phyloP scores from a whole-genome alignment of 805 yeast species.

The Komagataella populi region DNA sequence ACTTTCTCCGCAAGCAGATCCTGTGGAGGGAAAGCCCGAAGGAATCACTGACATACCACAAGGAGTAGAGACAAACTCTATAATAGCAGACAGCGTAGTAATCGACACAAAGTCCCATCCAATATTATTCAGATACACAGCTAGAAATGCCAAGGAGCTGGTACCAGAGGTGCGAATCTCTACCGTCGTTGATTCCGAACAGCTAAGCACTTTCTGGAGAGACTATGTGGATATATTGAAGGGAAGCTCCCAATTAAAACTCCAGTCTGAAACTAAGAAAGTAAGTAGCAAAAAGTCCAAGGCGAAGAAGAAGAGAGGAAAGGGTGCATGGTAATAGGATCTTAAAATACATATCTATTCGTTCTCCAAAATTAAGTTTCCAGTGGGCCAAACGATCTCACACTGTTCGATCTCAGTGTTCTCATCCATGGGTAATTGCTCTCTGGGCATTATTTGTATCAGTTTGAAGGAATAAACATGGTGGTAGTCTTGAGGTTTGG shows the following conservation, averaged over 20 bases:
- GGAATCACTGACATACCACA: background rate
- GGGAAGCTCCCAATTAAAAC: background rate
- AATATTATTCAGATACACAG: background rate
- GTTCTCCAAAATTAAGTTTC: conserved; percentile 29
- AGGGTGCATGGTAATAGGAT: background rate
- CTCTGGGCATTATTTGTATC: conserved; percentile 44
- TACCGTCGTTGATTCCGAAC: background rate
- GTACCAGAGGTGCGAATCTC: background rate
- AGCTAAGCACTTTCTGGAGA: background rate
- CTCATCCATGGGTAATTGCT: conserved; percentile 20
- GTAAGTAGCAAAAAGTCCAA: background rate
- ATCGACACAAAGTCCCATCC: background rate
- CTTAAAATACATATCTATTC: background rate
- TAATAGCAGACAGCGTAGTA: background rate
- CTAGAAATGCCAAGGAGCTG: background rate
- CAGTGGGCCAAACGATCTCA: conserved; percentile 44
- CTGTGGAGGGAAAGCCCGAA: background rate
- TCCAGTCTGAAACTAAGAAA: background rate
- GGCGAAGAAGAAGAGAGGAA: background rate
- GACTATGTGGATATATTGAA: background rate
- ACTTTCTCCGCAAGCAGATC: background rate
- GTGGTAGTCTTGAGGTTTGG: conserved; percentile 22
- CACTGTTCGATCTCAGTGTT: conserved; percentile 24
- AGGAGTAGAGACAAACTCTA: background rate
- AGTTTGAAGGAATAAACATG: conserved; percentile 38